Base-by-base conservation (phyloP, 2,329 filamentous ascomycete species). In the Aspergillus sp. region DNA sequence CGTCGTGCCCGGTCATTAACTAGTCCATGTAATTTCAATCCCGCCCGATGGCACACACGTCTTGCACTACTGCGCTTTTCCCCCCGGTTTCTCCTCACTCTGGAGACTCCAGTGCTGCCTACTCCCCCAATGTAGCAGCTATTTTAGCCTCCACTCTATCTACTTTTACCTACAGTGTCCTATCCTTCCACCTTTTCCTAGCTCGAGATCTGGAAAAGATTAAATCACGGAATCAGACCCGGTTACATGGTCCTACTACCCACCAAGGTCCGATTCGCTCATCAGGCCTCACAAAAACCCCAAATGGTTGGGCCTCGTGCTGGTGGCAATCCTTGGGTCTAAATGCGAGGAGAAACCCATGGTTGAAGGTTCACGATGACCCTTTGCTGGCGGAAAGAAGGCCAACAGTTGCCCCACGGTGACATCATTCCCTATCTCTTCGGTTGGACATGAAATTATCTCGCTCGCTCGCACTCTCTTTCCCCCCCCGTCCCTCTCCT, bases 251-350 rank as follows among this genome's bases (percentile, higher is more conserved):
- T 32, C 23, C n/a, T 45, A 25, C 12, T 19, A 23, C 28, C 53
- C 39, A 55, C 53, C 23, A 9, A 6, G 53, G 39, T 45, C 47
- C 47, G 47, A 30, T 50, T 50, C 23, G 47, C 25, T 50, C 47
- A n/a, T 30, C 23, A 19, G 30, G 25, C 47, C 25, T 50, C 47
- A 50, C 23, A 32, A 17, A 50, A 36, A 1, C 28, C 28, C n/a
- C 25, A 30, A 30, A 10, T 30, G 28, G 47, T 50, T 49, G 54
- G 25, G 54, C 23, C 32, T 41, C 30, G 23, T 36, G 17, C 41
- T 49, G 54, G 54, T 49, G 54, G 54, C 54, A 45, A 57, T 15
- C 36, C 23, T 57, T 49, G 45, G 43, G 43, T 48, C 43, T 47
- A 15, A 48, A 49, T 39, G 54, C 25, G 54, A 48, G 43, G 25